These are phyloP conservation scores for Pulveroboletus sp. DNA, from an alignment of 768 basidiomycete species.

Conservation along the genomic window DNA sequence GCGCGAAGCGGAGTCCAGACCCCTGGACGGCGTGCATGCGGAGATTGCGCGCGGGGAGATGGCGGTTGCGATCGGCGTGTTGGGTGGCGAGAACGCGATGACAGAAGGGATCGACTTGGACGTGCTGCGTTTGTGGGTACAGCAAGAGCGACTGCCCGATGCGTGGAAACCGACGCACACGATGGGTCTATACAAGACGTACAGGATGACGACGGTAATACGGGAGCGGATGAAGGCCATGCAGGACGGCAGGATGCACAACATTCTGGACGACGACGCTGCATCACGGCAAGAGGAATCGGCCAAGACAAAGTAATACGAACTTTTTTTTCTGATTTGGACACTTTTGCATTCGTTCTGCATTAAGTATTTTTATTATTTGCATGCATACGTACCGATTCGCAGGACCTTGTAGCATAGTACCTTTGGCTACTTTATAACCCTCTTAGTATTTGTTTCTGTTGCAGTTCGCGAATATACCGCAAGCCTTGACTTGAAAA, in stretches of 20 bases:
- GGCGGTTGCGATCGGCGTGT: constrained; percentile 57
- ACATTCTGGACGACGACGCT: constrained; percentile 16
- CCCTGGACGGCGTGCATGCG: constrained; percentile 45
- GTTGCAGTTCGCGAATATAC: too few relatives aligned
- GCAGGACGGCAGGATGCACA: constrained; percentile 14
- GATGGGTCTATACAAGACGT: constrained; percentile 29
- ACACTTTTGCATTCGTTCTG: neutral
- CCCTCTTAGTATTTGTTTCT: too few relatives aligned
- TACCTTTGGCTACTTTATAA: too few relatives aligned
- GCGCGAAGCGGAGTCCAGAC: constrained; percentile 44
- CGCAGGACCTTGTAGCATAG: too few relatives aligned
- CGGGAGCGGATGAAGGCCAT: constrained; percentile 28
- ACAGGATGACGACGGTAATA: constrained; percentile 27
- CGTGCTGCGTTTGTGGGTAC: constrained; percentile 49
- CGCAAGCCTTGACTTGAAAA: too few relatives aligned
- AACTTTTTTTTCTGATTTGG: constrained; percentile 1
- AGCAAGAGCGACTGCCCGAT: constrained; percentile 48
- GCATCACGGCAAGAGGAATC: neutral
- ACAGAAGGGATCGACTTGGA: constrained; percentile 45
- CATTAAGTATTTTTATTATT: neutral
- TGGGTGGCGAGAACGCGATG: constrained; percentile 32
- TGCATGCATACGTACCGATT: neutral
- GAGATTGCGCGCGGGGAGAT: constrained; percentile 70
- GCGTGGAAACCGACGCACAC: constrained; percentile 33
- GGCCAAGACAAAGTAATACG: constrained; percentile 17